phyloP scores from a whole-genome alignment of 495 filamentous ascomycete genomes.

The Xylaria bambusicola region DNA sequence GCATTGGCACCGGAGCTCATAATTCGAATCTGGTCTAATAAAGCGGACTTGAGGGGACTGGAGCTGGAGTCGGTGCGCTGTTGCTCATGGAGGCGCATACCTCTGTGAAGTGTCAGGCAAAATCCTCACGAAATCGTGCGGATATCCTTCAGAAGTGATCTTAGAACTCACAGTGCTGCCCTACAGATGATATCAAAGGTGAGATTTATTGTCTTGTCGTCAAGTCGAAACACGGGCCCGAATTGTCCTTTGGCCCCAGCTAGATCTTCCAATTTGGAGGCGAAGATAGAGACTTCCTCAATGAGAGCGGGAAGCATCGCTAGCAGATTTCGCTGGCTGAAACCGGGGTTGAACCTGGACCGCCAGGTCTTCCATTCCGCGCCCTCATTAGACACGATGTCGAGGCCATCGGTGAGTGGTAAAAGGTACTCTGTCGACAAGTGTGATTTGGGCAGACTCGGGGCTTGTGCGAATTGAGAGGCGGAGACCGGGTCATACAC shows the following conservation, averaged over 20 bases:
- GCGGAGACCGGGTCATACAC: constrained; percentile 41
- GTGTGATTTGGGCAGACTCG: constrained; percentile 25
- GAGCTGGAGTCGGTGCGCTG: constrained; percentile 19
- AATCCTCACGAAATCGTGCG: background rate
- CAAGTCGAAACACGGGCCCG: constrained; percentile 38
- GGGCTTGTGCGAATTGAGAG: constrained; percentile 29
- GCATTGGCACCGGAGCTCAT: constrained; percentile 23
- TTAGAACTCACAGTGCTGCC: constrained; percentile 32
- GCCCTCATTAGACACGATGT: constrained; percentile 39
- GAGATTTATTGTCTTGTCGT: constrained; percentile 34
- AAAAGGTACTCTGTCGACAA: constrained; percentile 20
- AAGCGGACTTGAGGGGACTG: constrained; percentile 26
- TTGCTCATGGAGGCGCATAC: constrained; percentile 31
- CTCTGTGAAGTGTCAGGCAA: constrained; percentile 19
- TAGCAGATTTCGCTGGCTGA: constrained; percentile 40
- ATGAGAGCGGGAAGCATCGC: constrained; percentile 41
- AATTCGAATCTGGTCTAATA: constrained; percentile 26
- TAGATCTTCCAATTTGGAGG: constrained; percentile 30
- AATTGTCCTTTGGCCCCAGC: constrained; percentile 26
- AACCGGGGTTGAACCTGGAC: constrained; percentile 42
- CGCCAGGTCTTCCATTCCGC: constrained; percentile 41
- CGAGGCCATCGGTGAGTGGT: constrained; percentile 31
- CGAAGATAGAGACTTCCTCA: constrained; percentile 38
- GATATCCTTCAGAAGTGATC: no score
- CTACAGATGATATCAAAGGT: constrained; percentile 42